Conservation (phyloP, 176 grass and related monocot species). For the Hordeum marinum region DNA sequence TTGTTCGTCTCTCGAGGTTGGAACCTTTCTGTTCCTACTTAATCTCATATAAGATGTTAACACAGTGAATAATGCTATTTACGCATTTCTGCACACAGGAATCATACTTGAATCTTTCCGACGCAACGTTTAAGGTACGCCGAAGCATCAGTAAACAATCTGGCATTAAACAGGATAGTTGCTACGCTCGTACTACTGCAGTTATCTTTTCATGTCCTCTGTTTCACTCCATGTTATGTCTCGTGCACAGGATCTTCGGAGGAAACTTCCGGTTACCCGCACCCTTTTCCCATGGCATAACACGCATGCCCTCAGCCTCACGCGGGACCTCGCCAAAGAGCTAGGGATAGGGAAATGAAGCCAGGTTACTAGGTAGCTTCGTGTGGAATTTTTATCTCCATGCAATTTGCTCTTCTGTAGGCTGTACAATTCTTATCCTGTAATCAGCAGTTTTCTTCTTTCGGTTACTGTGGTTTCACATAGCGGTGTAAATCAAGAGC, state of each 20-base stretch:
- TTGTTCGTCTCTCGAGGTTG: slow-evolving; percentile 84
- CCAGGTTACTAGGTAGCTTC: slow-evolving; percentile 8
- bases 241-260: slow-evolving; percentile 71
- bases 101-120: slow-evolving; percentile 79
- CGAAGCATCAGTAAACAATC: background rate
- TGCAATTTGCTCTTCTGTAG: slow-evolving; percentile 31
- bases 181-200: background rate
- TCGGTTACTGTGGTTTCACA: background rate
- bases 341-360: slow-evolving; percentile 81
- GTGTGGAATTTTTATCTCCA: slow-evolving; percentile 27
- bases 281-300: slow-evolving; percentile 97
- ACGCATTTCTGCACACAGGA: slow-evolving; percentile 43
- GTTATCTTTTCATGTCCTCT: background rate
- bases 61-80: slow-evolving; percentile 8
- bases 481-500: slow-evolving; percentile 34
- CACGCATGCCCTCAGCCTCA: slow-evolving; percentile 70
- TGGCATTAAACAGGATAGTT: background rate
- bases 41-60: background rate
- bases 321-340: slow-evolving; percentile 80
- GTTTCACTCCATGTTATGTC: background rate
- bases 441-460: slow-evolving; percentile 17
- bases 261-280: slow-evolving; percentile 92
- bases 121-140: slow-evolving; percentile 94
- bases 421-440: slow-evolving; percentile 17
- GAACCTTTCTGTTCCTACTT: slow-evolving; percentile 27